phyloP scores from a whole-genome alignment of 1,284 basidiomycete species.

The Kwoniella shivajii region DNA sequence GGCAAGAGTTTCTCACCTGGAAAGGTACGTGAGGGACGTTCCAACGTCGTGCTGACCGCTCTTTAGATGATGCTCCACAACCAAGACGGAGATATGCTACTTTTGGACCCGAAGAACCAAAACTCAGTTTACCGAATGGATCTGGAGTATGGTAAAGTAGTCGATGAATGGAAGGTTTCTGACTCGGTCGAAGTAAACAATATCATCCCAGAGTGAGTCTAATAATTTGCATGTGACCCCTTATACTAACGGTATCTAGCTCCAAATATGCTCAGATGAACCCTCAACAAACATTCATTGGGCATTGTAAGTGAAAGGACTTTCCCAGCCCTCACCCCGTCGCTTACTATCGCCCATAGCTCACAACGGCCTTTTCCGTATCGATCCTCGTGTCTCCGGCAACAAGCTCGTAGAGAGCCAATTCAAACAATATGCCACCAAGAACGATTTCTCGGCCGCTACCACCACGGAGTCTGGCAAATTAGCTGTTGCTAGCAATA shows the following conservation, averaged over 20 bases:
- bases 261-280: conserved; percentile 96
- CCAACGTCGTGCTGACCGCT: conserved; percentile 6
- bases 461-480: conserved; percentile 84
- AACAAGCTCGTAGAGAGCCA: conserved; percentile 92
- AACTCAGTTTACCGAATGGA: conserved; percentile 90
- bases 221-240: background rate
- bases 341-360: conserved; percentile 58
- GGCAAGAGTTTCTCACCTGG: conserved; percentile 84
- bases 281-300: conserved; percentile 88
- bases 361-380: conserved; percentile 92
- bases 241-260: conserved; percentile 30
- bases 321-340: background rate
- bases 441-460: conserved; percentile 94
- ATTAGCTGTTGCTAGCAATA: conserved; percentile 91
- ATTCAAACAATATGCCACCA: conserved; percentile 93
- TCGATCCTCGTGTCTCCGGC: conserved; percentile 89
- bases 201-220: conserved; percentile 73
- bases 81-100: conserved; percentile 92
- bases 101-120: conserved; percentile 83
- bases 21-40: conserved; percentile 77
- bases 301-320: conserved; percentile 56
- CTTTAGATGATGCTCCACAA: conserved; percentile 94
- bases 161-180: conserved; percentile 98
- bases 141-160: conserved; percentile 92
- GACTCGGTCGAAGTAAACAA: conserved; percentile 83